These are phyloP conservation scores for Hammondia hammondi DNA, from an alignment of 169 alveolate species.

Conservation along the genomic window DNA sequence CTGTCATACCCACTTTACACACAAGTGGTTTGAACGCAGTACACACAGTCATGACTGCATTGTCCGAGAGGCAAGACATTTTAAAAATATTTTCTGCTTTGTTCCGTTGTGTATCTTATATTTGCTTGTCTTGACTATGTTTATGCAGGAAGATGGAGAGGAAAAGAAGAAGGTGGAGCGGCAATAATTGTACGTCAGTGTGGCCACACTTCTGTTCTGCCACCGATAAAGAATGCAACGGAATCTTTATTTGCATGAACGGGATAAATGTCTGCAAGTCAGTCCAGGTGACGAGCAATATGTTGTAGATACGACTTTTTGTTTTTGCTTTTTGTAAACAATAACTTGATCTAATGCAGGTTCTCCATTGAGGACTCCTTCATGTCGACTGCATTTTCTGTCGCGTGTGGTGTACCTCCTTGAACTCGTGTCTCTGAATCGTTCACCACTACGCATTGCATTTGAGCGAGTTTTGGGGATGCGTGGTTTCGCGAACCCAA, in stretches of 20 bases:
- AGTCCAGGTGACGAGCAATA: neutral
- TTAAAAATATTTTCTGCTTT: neutral
- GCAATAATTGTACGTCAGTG: neutral
- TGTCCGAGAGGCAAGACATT: neutral
- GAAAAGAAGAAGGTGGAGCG: neutral
- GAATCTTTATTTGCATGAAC: neutral
- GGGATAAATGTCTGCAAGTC: neutral
- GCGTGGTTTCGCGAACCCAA: no score
- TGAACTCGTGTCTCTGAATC: no score
- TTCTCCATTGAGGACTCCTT: neutral
- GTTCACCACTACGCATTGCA: no score
- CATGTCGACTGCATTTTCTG: neutral
- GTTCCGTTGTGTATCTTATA: neutral
- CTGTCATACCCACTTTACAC: no score
- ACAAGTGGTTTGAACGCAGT: no score
- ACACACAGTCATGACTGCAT: neutral
- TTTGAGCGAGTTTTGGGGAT: no score
- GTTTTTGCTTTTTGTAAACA: no score
- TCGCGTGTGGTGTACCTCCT: no score
- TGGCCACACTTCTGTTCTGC: neutral
- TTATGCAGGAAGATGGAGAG: slow-evolving; percentile 23
- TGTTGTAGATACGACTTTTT: no score
- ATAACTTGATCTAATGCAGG: neutral
- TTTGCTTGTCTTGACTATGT: neutral
- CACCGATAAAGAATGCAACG: neutral